Evolutionary conservation across 805 yeast species (phyloP), one percentile per base, ranked within the genome.

Genomic region (Kuraishia ogatae): DNA sequence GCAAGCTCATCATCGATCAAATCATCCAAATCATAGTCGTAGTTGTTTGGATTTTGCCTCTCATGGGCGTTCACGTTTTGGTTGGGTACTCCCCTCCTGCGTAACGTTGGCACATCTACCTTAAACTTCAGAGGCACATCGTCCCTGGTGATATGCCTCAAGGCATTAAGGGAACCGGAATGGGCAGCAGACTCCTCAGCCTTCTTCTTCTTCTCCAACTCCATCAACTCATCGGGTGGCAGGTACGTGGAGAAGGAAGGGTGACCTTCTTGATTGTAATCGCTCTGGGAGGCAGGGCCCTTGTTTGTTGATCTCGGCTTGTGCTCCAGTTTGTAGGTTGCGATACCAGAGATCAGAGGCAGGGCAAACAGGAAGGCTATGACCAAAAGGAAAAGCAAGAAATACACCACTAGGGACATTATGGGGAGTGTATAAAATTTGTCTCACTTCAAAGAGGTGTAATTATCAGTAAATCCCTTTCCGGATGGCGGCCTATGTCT

Each of bases 1-100:
- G 54, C 61, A 13, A 61, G 55, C 54, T 71, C 74, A 49, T 71
- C 70, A 21, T 67, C 62, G 28, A 79, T 77, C 52, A 79, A 65
- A 15, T 78, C 81, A 57, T 79, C 75, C 26, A 79, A 60, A 57
- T 77, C 80, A 56, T 71, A 79, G 60, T 79, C 83, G 62, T 68
- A 79, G 1, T 59, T 63, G 58, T 75, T 72, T 7, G 81, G 81
- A 60, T 77, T 75, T 2, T 62, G 56, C 17, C 43, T 35, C 43
- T 35, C 43, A 7, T 35, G 43, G n/a, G 43, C 7, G n/a, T 17
- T 35, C n/a, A 15, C 43, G n/a, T 35, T 10, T 4, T 3, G 4
- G n/a, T 3, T 15, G 15, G 6, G 15, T 15, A 35, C 43, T 3
- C 43, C 43, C n/a, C 57, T 59, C 39, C 61, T 66, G 23, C 65